Evolutionary conservation across 2,329 filamentous ascomycete genomes (phyloP).

Genomic region (Lasiodiplodia gonubiensis): DNA sequence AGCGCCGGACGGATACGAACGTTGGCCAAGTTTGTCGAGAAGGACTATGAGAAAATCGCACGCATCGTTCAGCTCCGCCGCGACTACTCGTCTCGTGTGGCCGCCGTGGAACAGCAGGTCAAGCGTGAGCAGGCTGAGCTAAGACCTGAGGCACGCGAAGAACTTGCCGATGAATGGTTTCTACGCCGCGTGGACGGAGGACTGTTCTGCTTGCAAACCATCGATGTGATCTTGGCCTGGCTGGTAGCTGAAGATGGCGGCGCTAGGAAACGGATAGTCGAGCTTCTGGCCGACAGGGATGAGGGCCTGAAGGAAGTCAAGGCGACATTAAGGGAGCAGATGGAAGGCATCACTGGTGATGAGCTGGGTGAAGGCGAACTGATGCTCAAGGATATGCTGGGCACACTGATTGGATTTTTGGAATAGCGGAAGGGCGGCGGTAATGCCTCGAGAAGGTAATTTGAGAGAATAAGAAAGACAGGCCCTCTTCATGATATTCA

Average conservation of each 20-base stretch:
- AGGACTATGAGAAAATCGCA: slow-evolving; percentile 83
- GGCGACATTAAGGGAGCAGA: slow-evolving; percentile 71
- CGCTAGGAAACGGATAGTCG: slow-evolving; percentile 67
- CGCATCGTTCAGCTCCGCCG: slow-evolving; percentile 74
- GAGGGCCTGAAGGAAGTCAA: slow-evolving; percentile 69
- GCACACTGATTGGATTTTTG: slow-evolving; percentile 61
- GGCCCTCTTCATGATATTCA: not conserved
- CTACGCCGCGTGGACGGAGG: slow-evolving; percentile 81
- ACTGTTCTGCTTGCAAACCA: slow-evolving; percentile 78
- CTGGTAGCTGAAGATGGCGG: slow-evolving; percentile 86
- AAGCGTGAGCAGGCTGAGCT: slow-evolving; percentile 65
- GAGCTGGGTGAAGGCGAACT: slow-evolving; percentile 59
- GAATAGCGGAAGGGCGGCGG: not conserved
- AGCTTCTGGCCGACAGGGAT: slow-evolving; percentile 70
- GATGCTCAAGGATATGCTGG: slow-evolving; percentile 67
- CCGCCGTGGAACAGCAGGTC: slow-evolving; percentile 68
- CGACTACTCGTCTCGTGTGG: slow-evolving; percentile 70
- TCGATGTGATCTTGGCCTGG: slow-evolving; percentile 89
- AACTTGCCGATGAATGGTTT: slow-evolving; percentile 70
- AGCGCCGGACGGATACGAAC: slow-evolving; percentile 80
- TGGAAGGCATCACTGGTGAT: slow-evolving; percentile 60
- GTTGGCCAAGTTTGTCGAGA: slow-evolving; percentile 94
- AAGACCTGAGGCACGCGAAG: slow-evolving; percentile 64
- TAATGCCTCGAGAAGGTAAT: not conserved
- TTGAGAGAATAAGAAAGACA: not conserved